These are phyloP conservation scores for Talaromyces trachyspermus DNA, from an alignment of 495 filamentous ascomycete genomes.

Conservation along the genomic window DNA sequence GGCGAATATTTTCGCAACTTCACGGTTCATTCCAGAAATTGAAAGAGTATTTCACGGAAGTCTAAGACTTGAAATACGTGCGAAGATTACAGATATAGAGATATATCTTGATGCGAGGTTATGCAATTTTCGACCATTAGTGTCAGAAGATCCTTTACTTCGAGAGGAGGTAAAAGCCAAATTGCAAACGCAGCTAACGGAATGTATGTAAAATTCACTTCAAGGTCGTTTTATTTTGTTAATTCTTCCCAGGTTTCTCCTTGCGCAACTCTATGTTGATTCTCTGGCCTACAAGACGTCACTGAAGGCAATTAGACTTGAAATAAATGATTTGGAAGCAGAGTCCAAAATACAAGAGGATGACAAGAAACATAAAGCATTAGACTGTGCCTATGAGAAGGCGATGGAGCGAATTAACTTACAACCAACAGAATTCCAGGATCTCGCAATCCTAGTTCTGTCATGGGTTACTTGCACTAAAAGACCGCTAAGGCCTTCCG, in stretches of 20 bases:
- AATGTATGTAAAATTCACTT: constrained; percentile 26
- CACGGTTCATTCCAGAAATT: constrained; percentile 16
- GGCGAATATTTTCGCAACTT: constrained; percentile 28
- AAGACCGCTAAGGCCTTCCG: background rate
- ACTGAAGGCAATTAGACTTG: constrained; percentile 21
- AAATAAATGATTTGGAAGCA: constrained; percentile 13
- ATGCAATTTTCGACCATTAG: constrained; percentile 15
- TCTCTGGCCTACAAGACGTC: constrained; percentile 5
- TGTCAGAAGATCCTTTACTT: constrained; percentile 11
- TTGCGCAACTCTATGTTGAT: constrained; percentile 10
- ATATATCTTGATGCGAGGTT: constrained; percentile 19
- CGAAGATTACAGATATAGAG: constrained; percentile 20
- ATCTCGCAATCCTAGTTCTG: constrained; percentile 8
- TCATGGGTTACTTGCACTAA: constrained; percentile 10
- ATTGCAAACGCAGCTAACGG: constrained; percentile 28
- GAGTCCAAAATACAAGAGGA: constrained; percentile 15
- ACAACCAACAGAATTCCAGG: background rate
- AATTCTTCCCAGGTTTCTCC: constrained; percentile 10
- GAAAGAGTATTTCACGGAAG: constrained; percentile 9
- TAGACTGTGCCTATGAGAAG: constrained; percentile 16
- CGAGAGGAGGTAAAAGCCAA: constrained; percentile 20
- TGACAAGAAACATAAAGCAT: constrained; percentile 20
- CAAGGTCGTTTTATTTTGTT: constrained; percentile 16
- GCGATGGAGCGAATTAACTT: constrained; percentile 21
- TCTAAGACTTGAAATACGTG: constrained; percentile 18